A percentile compares a stretch with the other conserved stretches of the same genome.
These are phyloP conservation scores for Cercospora zeina DNA, from an alignment of 2,329 filamentous ascomycete genomes.

Conservation along the genomic window DNA sequence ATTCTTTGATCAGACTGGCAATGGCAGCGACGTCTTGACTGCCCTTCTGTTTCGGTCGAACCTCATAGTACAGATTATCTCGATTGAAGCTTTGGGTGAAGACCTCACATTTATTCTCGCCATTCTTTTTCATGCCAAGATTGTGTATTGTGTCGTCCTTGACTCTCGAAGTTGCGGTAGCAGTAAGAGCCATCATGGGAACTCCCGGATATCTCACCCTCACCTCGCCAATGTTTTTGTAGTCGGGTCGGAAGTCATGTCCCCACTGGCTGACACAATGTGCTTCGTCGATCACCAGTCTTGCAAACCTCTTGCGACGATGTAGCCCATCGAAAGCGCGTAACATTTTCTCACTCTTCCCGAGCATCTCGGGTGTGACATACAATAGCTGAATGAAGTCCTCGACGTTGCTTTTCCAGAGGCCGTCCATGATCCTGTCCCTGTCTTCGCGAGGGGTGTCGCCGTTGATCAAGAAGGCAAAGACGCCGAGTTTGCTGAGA, in stretches of 20 bases:
- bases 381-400: conserved; percentile 83
- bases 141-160: conserved; percentile 90
- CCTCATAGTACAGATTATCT: conserved; percentile 89
- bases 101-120: conserved; percentile 58
- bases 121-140: conserved; percentile 67
- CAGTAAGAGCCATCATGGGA: conserved; percentile 91
- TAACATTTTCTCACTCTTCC: conserved; percentile 71
- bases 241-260: conserved; percentile 95
- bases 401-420: conserved; percentile 67
- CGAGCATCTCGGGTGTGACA: conserved; percentile 95
- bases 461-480: conserved; percentile 79
- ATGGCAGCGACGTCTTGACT: conserved; percentile 56
- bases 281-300: conserved; percentile 97
- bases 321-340: conserved; percentile 68
- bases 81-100: conserved; percentile 96
- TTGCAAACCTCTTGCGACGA: conserved; percentile 69
- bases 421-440: conserved; percentile 63
- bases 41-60: conserved; percentile 64
- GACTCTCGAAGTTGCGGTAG: conserved; percentile 91
- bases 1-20: conserved; percentile 66
- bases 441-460: conserved; percentile 67
- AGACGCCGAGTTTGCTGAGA: conserved; percentile 70
- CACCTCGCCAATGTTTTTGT: conserved; percentile 79
- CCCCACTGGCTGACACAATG: conserved; percentile 99
- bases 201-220: conserved; percentile 72